Evolutionary conservation across 208 protist species (phyloP), one percentile per base, ranked within the genome.

Genomic region (Acanthamoeba royreba): DNA sequence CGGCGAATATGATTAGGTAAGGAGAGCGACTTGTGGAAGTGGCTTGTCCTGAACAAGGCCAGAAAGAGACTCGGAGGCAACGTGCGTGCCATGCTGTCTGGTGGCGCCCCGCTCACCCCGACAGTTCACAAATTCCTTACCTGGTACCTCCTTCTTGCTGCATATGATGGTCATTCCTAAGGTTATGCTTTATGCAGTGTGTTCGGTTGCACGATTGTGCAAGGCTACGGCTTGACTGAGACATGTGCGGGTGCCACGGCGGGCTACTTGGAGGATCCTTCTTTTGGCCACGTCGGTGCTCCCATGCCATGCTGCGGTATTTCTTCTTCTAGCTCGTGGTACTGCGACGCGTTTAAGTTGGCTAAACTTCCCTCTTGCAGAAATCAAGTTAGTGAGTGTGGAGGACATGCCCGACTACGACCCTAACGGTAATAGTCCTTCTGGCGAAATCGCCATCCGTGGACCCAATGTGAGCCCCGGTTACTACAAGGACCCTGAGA

Each of bases 331-430:
- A 4, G 17, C 42, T 1, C 1, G 15, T n/a, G 2, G 33, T 38
- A 42, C 22, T 58, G 13, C 49, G 22, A 58, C 13, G 49, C 49
- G 49, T 22, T 58, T 58, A 22, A 58, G 22, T 58, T 13, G 15
- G 49, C 49, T 58, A 22, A 58, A 58, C 49, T 22, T 58, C 15
- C 22, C 22, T 58, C 49, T 58, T 58, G 55, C 33, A 93, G 96
- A 99, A 94, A 45, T 99, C 61, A 98, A 98, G 94, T 95, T 99
- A 2, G 96, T 97, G 5, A 97, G 98, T 93, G 69, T 81, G 69
- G 69, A 81, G 35, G 97, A 98, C 15, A 98, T 98, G 97, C 93
- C 33, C 38, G 53, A 49, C 40, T 81, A 81, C 45, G 31, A 85
- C 25, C 91, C 47, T 53, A 77, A 49, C 33, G 81, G 61, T 17